phyloP scores from a whole-genome alignment of 2,329 filamentous ascomycete genomes.

The Epichloe aotearoae region DNA sequence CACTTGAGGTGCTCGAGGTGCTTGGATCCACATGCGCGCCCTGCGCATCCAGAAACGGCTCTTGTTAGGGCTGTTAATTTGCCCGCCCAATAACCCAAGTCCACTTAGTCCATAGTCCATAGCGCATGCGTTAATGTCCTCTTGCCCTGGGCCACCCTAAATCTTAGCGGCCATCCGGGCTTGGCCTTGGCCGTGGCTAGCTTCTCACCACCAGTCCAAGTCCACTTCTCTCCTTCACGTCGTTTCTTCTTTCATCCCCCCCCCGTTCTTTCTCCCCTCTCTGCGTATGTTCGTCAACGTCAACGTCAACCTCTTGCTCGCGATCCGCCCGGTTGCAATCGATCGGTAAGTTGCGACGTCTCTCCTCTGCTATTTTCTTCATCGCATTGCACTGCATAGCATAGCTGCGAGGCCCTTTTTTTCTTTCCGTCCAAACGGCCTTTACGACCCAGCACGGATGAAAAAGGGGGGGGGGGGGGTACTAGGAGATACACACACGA shows the following conservation, averaged over 20 bases:
- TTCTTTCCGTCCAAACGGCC: background rate
- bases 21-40: background rate
- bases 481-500: background rate
- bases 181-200: background rate
- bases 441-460: background rate
- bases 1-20: background rate
- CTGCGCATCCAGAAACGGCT: background rate
- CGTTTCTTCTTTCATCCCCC: background rate
- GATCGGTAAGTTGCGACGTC: constrained; percentile 3
- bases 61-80: no score
- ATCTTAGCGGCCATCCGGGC: no score
- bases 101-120: no score
- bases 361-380: background rate
- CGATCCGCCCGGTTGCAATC: background rate
- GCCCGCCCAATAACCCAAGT: no score
- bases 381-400: background rate
- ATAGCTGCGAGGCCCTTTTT: background rate
- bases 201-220: background rate
- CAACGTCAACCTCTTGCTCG: constrained; percentile 1
- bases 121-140: no score
- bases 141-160: no score
- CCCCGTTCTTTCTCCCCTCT: background rate
- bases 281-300: constrained; percentile 1
- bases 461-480: background rate
- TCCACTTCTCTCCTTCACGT: background rate